Evolutionary conservation across 73 alveolate genomes (phyloP).

Genomic region (Paramecium caudatum): DNA sequence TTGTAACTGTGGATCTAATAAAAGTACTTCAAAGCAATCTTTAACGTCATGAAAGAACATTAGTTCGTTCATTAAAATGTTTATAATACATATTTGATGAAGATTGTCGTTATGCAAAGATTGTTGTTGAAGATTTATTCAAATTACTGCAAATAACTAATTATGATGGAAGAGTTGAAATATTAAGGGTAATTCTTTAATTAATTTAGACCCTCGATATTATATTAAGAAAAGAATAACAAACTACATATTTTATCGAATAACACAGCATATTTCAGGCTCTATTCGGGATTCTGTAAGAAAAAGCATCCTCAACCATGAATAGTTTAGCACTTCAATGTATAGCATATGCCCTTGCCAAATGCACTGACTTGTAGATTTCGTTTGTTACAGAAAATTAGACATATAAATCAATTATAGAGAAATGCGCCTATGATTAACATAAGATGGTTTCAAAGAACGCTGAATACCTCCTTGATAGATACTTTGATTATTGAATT

Average conservation of each 20-base stretch:
- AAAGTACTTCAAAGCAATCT: neutral
- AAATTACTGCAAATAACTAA: neutral
- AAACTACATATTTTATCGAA: neutral
- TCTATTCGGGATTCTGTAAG: neutral
- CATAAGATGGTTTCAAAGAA: neutral
- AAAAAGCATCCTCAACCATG: neutral
- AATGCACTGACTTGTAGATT: too few relatives aligned
- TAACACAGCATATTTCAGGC: neutral
- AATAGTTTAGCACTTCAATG: neutral
- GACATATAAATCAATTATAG: neutral
- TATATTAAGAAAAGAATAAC: neutral
- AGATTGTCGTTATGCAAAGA: neutral
- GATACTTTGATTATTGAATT: neutral
- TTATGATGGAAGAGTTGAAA: constrained; percentile 3
- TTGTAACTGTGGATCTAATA: neutral
- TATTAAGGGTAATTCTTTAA: neutral
- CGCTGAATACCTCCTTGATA: neutral
- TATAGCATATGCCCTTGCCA: too few relatives aligned
- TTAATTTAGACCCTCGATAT: too few relatives aligned
- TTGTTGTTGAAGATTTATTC: neutral
- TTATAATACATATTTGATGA: neutral
- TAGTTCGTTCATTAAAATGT: neutral
- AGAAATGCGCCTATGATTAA: neutral
- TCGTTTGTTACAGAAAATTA: too few relatives aligned
- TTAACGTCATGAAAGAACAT: neutral